Evolutionary conservation across 208 protist genomes (phyloP).

Genomic region (Leishmania aethiopica): DNA sequence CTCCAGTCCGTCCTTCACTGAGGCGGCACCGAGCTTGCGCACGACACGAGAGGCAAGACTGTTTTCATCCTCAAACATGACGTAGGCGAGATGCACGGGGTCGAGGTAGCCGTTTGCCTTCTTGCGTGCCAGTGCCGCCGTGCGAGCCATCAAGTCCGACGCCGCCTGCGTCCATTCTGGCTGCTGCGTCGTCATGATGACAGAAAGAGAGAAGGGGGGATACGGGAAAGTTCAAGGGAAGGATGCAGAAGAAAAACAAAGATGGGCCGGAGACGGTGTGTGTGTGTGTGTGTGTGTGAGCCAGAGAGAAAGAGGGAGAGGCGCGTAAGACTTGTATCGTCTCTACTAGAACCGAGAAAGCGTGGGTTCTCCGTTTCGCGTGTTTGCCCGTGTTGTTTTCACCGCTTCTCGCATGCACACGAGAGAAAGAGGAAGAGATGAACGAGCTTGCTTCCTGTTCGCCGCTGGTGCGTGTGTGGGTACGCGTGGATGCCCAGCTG

Average conservation of each 20-base stretch:
- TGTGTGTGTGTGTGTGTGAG: background rate
- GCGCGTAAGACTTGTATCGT: too few species aligned
- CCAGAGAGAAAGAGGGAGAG: too few species aligned
- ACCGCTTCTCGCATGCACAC: background rate
- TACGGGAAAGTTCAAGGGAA: background rate
- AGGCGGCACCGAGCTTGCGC: slow-evolving; percentile 55
- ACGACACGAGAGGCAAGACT: slow-evolving; percentile 65
- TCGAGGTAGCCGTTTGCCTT: slow-evolving; percentile 68
- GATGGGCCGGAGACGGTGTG: background rate
- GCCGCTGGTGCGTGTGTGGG: background rate
- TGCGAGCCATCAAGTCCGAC: slow-evolving; percentile 45
- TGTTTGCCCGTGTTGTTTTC: background rate
- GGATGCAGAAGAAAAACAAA: background rate
- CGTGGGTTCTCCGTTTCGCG: background rate
- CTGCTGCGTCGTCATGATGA: slow-evolving; percentile 36
- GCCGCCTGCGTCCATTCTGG: slow-evolving; percentile 73
- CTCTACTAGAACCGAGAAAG: background rate
- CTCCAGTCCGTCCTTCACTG: slow-evolving; percentile 56
- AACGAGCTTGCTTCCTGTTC: background rate
- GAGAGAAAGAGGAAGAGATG: background rate
- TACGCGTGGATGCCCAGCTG: background rate
- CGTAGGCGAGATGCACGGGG: slow-evolving; percentile 60
- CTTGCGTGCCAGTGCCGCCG: slow-evolving; percentile 51
- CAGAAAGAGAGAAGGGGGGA: background rate
- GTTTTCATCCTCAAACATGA: slow-evolving; percentile 67